These are phyloP conservation scores for Lactifluus rugatus DNA, from an alignment of 768 basidiomycete species.

Conservation along the genomic window DNA sequence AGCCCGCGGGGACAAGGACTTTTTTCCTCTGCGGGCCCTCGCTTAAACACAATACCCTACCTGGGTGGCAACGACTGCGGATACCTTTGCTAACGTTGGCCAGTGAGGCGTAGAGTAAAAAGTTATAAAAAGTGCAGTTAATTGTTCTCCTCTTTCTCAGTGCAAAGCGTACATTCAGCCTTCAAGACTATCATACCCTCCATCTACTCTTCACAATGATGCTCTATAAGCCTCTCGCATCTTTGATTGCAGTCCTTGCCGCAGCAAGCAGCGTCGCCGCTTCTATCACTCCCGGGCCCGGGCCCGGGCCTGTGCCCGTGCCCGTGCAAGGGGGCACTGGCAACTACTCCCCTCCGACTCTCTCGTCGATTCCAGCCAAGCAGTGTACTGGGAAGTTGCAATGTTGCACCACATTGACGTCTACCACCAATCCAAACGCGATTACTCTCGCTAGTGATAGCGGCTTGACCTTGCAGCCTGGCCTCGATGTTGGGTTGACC, in stretches of 20 bases:
- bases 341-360: not conserved
- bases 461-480: not conserved
- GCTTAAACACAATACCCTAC: too few species aligned
- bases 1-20: too few species aligned
- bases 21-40: too few species aligned
- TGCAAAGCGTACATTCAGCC: not conserved
- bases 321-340: not conserved
- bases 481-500: not conserved
- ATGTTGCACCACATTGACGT: not conserved
- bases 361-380: not conserved
- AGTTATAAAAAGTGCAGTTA: not conserved
- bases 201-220: not conserved
- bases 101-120: not conserved
- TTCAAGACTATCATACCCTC: not conserved
- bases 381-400: not conserved
- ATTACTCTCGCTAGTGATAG: rapidly evolving
- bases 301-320: too few species aligned
- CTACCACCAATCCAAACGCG: not conserved
- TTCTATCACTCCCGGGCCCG: not conserved
- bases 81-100: not conserved
- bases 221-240: not conserved
- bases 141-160: not conserved
- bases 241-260: not conserved
- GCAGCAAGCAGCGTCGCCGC: not conserved
- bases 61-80: too few species aligned